Conservation (phyloP, 441 rosid species). For the Pelargonium cotyledonis region DNA sequence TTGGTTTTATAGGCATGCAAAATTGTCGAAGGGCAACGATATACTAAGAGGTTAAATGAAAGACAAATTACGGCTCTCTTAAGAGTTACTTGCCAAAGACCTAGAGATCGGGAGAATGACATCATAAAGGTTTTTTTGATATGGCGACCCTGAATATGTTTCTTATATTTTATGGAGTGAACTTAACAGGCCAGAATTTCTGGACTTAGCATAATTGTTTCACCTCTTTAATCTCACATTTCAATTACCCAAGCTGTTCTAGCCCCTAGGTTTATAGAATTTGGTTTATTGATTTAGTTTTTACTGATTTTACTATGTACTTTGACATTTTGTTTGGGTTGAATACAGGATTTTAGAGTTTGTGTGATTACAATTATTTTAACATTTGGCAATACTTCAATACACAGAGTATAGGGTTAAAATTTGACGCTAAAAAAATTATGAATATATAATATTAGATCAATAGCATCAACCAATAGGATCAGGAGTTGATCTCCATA, state of each 20-base stretch:
- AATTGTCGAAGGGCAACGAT: conserved; percentile 95
- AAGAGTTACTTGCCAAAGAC: conserved; percentile 92
- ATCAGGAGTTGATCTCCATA: background rate
- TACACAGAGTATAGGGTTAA: background rate
- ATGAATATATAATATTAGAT: background rate
- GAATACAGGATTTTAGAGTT: background rate
- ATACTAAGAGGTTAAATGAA: conserved; percentile 84
- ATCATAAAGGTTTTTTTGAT: conserved; percentile 49
- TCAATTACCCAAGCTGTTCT: background rate
- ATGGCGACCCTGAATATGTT: background rate
- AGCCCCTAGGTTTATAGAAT: background rate
- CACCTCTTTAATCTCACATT: background rate
- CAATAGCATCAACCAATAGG: background rate
- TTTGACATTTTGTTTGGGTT: background rate
- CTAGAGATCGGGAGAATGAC: conserved; percentile 85
- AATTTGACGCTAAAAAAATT: background rate
- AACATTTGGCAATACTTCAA: background rate
- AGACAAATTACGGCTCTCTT: conserved; percentile 84
- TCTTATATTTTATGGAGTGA: background rate
- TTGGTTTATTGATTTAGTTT: background rate
- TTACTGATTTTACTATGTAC: background rate
- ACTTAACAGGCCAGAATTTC: background rate
- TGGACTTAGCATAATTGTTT: background rate
- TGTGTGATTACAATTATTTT: background rate
- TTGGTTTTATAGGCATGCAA: conserved; percentile 70